Evolutionary conservation across 1,139 yeast species (phyloP).

Genomic region (Spathaspora jeffriesii): DNA sequence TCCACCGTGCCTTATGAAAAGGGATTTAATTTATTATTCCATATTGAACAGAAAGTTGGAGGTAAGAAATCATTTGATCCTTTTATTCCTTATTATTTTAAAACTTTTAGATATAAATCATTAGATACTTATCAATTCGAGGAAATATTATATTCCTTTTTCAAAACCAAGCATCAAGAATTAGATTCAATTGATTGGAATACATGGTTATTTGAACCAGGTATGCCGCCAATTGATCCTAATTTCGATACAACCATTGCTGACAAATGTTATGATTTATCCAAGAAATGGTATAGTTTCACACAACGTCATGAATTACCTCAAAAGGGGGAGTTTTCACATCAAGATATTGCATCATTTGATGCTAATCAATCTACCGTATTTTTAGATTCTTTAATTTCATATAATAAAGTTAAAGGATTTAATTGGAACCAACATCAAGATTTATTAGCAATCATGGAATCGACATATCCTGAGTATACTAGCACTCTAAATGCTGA

Average conservation of each 20-base stretch:
- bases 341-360: conserved; percentile 54
- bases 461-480: conserved; percentile 44
- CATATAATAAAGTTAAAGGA: conserved; percentile 28
- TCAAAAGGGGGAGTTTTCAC: conserved; percentile 17
- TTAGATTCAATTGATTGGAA: conserved; percentile 82
- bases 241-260: conserved; percentile 77
- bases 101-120: conserved; percentile 65
- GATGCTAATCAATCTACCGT: conserved; percentile 78
- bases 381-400: conserved; percentile 65
- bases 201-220: conserved; percentile 77
- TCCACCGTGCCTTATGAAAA: conserved; percentile 90
- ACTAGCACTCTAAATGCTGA: conserved; percentile 70
- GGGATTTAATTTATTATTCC: conserved; percentile 79
- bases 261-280: conserved; percentile 67
- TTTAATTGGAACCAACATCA: conserved; percentile 40
- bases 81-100: conserved; percentile 77
- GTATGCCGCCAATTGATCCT: conserved; percentile 83
- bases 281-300: conserved; percentile 58
- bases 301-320: conserved; percentile 17
- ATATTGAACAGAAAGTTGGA: conserved; percentile 61
- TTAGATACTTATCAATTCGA: conserved; percentile 81
- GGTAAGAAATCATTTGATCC: conserved; percentile 68
- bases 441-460: conserved; percentile 42
- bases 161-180: conserved; percentile 43
- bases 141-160: conserved; percentile 71